Evolutionary conservation across 1,284 basidiomycete genomes (phyloP).

Genomic region (Microbotryum silenes-acaulis): DNA sequence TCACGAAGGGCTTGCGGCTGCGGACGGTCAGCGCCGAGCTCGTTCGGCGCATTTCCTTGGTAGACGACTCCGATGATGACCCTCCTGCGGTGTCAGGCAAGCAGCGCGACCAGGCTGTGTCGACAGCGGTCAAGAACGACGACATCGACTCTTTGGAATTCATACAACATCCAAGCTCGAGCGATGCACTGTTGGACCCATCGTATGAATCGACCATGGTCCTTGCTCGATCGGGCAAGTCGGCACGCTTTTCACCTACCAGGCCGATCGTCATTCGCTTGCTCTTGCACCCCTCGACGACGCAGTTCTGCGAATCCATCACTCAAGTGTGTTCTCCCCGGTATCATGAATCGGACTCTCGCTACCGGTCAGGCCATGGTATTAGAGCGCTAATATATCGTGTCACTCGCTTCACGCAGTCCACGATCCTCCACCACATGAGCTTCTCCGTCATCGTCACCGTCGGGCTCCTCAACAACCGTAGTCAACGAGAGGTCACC

Average conservation of each 20-base stretch:
- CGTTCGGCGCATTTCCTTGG: slow-evolving; percentile 15
- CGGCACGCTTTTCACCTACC: slow-evolving; percentile 23
- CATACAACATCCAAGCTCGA: neutral
- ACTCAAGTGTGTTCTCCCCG: slow-evolving; percentile 10
- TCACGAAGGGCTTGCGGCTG: slow-evolving; percentile 18
- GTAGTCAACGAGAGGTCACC: neutral
- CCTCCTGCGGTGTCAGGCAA: neutral
- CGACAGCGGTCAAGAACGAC: neutral
- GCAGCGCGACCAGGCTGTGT: neutral
- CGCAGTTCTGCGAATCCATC: slow-evolving; percentile 21
- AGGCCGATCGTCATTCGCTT: slow-evolving; percentile 26
- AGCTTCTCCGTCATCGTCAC: slow-evolving; percentile 20
- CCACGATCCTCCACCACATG: slow-evolving; percentile 24
- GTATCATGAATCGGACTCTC: neutral
- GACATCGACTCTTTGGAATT: neutral
- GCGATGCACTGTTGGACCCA: neutral
- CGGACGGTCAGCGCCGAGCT: slow-evolving; percentile 30
- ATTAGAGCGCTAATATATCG: neutral
- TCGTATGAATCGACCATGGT: slow-evolving; percentile 3
- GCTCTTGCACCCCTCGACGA: slow-evolving; percentile 21
- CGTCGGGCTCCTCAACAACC: slow-evolving; percentile 18
- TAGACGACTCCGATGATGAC: neutral
- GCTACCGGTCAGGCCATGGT: neutral
- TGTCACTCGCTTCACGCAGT: slow-evolving; percentile 2
- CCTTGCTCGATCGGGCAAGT: slow-evolving; percentile 30